Conservation (phyloP, 164 flowering plant genomes). For the Litsea cubeba region DNA sequence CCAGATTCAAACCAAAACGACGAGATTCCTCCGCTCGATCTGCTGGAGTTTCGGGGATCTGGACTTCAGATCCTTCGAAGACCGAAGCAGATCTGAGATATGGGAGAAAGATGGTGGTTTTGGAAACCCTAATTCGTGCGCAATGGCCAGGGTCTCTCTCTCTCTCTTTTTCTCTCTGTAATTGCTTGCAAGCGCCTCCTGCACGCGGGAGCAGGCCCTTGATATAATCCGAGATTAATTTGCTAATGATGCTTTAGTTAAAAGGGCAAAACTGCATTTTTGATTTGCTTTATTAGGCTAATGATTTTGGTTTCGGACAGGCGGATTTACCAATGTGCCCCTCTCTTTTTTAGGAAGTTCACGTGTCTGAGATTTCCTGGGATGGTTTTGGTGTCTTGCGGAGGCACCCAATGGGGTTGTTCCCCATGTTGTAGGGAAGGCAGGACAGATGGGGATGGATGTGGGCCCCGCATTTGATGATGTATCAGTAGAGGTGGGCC, state of each 20-base stretch:
- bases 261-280: background rate
- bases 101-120: background rate
- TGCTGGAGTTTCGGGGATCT: background rate
- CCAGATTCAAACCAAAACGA: background rate
- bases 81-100: constrained; percentile 15
- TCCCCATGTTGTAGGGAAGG: background rate
- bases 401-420: background rate
- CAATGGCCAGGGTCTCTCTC: background rate
- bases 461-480: no score
- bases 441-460: no score
- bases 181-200: background rate
- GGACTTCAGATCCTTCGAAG: background rate
- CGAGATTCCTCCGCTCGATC: background rate
- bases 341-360: background rate
- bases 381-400: background rate
- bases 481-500: no score
- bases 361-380: background rate
- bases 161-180: background rate
- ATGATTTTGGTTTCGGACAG: background rate
- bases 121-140: constrained; percentile 16
- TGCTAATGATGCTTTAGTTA: background rate
- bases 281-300: background rate
- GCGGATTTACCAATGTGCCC: background rate
- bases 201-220: constrained; percentile 17
- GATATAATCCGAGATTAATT: background rate